phyloP scores from a whole-genome alignment of 331 rosid genomes.

The Stylosanthes scabra region DNA sequence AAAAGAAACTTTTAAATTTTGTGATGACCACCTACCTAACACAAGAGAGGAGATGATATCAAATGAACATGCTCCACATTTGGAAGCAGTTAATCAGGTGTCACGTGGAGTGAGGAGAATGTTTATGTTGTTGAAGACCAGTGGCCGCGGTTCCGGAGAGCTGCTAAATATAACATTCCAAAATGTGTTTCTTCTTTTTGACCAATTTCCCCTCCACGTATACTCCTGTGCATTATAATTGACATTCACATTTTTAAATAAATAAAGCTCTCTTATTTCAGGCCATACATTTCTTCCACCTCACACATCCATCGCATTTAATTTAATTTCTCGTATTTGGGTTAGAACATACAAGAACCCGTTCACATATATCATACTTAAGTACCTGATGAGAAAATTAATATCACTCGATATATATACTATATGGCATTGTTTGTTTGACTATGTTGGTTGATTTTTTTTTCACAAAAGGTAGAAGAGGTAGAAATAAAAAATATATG shows the following conservation, averaged over 20 bases:
- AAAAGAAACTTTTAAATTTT: no score
- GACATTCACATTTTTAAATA: background rate
- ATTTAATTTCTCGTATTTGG: background rate
- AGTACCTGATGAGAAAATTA: no score
- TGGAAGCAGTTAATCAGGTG: slow-evolving; percentile 21
- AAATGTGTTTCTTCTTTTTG: slow-evolving; percentile 23
- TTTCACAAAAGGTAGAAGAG: no score
- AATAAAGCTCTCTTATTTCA: background rate
- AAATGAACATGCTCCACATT: background rate
- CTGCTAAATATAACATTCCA: background rate
- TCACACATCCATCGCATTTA: slow-evolving; percentile 28
- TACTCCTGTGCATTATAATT: background rate
- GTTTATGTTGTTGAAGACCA: background rate
- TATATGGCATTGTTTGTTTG: no score
- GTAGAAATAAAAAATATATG: no score
- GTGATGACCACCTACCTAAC: no score
- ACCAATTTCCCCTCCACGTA: slow-evolving; percentile 18
- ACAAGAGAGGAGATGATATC: no score
- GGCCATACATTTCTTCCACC: slow-evolving; percentile 1
- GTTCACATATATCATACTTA: no score
- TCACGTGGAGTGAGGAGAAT: slow-evolving; percentile 29
- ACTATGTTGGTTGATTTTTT: no score
- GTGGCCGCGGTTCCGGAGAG: slow-evolving; percentile 20
- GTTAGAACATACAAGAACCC: background rate
- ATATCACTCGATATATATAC: no score